Percentiles rank a stretch among this genome's conserved stretches.
Conservation (phyloP, 495 filamentous ascomycete species). For the Peziza echinospora region DNA sequence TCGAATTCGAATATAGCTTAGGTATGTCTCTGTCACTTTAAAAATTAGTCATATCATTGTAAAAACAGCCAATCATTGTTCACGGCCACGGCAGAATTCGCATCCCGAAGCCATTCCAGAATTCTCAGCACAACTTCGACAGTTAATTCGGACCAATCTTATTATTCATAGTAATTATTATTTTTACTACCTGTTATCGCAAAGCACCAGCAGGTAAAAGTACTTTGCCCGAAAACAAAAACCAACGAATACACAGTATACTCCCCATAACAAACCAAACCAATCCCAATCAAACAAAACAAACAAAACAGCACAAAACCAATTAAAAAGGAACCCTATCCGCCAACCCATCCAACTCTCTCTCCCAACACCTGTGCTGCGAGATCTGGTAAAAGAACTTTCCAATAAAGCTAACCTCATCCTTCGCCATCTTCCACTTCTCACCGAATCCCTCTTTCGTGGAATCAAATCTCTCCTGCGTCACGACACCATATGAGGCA, state of each 20-base stretch:
- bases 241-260: not conserved
- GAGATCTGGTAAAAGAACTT: conserved; percentile 14
- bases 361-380: conserved; percentile 18
- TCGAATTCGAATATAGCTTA: too few species aligned
- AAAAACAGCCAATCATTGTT: too few species aligned
- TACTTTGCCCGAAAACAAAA: too few species aligned
- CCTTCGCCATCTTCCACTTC: conserved; percentile 35
- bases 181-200: too few species aligned
- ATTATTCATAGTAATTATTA: too few species aligned
- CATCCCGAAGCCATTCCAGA: too few species aligned
- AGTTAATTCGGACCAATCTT: too few species aligned
- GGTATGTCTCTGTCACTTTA: too few species aligned
- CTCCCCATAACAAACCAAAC: not conserved
- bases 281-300: not conserved
- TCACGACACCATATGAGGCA: conserved; percentile 51
- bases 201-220: too few species aligned
- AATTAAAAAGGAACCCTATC: conserved; percentile 17
- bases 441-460: conserved; percentile 29
- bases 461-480: conserved; percentile 26
- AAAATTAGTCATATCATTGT: too few species aligned
- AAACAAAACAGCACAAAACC: not conserved
- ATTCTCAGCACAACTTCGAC: too few species aligned
- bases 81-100: too few species aligned
- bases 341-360: conserved; percentile 15
- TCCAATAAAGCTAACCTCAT: conserved; percentile 21